Evolutionary conservation across 106 monocot genomes (phyloP).

Genomic region (Dactylorhiza incarnata): DNA sequence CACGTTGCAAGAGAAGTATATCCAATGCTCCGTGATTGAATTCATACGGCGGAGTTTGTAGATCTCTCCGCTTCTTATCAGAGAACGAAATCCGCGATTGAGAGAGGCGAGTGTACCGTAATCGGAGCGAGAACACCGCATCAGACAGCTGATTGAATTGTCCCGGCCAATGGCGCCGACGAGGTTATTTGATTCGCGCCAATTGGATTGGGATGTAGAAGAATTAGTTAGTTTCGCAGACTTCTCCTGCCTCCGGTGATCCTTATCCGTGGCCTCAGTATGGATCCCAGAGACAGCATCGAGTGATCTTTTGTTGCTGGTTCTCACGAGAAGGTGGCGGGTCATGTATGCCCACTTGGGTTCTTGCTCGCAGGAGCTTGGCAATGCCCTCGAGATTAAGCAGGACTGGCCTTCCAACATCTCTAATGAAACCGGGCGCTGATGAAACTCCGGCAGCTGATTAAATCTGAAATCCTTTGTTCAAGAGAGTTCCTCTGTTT

Average conservation of each 20-base stretch:
- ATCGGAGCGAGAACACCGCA: constrained; percentile 48
- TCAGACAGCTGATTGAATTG: constrained; percentile 47
- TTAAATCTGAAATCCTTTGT: not conserved
- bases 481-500: not conserved
- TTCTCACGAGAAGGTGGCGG: constrained; percentile 42
- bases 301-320: constrained; percentile 27
- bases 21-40: constrained; percentile 48
- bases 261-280: not conserved
- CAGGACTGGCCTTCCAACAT: constrained; percentile 79
- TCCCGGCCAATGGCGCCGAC: constrained; percentile 48
- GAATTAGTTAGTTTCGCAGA: not conserved
- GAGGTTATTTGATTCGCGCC: constrained; percentile 18
- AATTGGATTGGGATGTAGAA: not conserved
- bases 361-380: constrained; percentile 59
- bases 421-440: not conserved
- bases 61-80: constrained; percentile 57
- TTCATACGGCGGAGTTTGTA: constrained; percentile 38
- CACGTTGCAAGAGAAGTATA: constrained; percentile 72
- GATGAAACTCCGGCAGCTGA: not conserved
- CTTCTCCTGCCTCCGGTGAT: constrained; percentile 3
- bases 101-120: constrained; percentile 44
- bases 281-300: constrained; percentile 3
- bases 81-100: constrained; percentile 40
- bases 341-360: constrained; percentile 56
- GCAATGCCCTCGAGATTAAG: constrained; percentile 53